Evolutionary conservation across 306 rosid species (phyloP).

Genomic region (Fagus crenata): DNA sequence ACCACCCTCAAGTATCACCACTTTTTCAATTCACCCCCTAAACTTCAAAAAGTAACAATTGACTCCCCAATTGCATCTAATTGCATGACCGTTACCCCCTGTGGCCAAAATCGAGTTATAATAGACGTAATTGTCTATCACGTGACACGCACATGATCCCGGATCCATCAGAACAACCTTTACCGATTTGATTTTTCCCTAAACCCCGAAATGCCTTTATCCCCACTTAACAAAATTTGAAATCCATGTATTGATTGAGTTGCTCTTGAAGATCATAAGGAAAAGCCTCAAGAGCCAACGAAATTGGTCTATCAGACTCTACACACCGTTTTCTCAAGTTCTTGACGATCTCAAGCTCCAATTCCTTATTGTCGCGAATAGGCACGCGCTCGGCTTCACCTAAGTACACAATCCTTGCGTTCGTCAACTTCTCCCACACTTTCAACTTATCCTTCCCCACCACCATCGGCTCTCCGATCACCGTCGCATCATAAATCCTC

Average conservation of each 20-base stretch:
- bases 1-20: no score
- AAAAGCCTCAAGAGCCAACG: constrained; percentile 83
- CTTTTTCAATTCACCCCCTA: no score
- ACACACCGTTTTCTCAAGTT: constrained; percentile 58
- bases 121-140: no score
- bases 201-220: no score
- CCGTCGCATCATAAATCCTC: constrained; percentile 88
- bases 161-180: no score
- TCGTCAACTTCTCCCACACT: constrained; percentile 95
- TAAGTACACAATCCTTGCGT: constrained; percentile 71
- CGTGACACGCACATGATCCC: no score
- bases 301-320: constrained; percentile 53
- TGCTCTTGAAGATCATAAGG: constrained; percentile 73
- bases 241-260: constrained; percentile 65
- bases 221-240: no score
- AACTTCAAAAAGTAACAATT: no score
- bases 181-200: no score
- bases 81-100: no score
- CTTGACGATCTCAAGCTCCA: constrained; percentile 83
- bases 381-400: constrained; percentile 99
- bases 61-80: no score
- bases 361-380: constrained; percentile 77
- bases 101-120: no score
- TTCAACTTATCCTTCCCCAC: constrained; percentile 81
- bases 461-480: constrained; percentile 86